Base-by-base conservation (phyloP, 257 asterid genomes). In the Phtheirospermum japonicum region DNA sequence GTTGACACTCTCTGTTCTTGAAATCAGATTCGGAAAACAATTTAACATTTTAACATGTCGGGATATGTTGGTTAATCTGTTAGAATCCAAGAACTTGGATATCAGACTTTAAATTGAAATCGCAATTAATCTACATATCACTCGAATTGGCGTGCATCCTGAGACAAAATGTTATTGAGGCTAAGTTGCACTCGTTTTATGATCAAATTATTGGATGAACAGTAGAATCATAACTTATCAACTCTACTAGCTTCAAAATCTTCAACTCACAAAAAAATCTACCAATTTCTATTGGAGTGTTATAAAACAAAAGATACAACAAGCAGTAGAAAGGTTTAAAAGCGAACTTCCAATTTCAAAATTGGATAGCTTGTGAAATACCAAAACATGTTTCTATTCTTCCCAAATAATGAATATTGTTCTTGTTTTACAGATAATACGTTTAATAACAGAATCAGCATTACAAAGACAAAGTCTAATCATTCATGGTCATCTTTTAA, bases 401-500 rank as follows among this genome's bases (percentile, higher is more conserved):
- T 31, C 8, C 5, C 43, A 45, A 36, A 36, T 5, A 6, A 36
- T 36, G 9, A 7, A 36, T 36, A 36, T 36, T 4, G 43, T 2
- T 36, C 43, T 11, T 36, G 11, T 36, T 36, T 36, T 36, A 36
- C 43, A 36, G 43, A 36, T 36, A 11, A 8, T 36, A 11, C 2
- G 43, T 36, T 36, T 7, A 36, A 36, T 11, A 36, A 11, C 14
- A 14, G 34, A 30, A 40, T 36, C 53, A 45, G 33, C 26, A 50
- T 53, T 32, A 43, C 40, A 57, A 43, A 10, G 30, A 57, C 45
- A 59, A 17, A 28, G 64, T 30, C 18, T 37, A 40, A 68, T 23
- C 28, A 23, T 9, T 48, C 37, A 62, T 16, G 61, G 56, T 39
- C 56, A 70, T 26, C 42, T 20, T 48, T 52, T 58, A 20, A 57